phyloP scores from a whole-genome alignment of 805 yeast genomes.

The Starmerella ratchasimensis region DNA sequence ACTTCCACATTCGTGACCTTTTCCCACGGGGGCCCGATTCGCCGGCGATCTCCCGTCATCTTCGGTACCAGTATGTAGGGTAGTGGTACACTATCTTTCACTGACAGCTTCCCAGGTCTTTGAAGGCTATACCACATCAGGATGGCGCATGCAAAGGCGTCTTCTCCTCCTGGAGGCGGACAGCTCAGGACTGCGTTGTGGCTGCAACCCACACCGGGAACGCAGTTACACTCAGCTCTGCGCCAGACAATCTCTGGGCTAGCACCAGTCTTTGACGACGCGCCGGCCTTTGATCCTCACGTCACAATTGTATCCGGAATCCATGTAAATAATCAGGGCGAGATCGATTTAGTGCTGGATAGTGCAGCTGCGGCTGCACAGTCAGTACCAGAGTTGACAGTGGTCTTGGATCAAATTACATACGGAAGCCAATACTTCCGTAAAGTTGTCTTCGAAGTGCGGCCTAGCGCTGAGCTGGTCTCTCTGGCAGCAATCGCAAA shows the following conservation, averaged over 20 bases:
- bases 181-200: constrained; percentile 37
- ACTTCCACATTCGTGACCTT: too few relatives aligned
- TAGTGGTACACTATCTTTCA: too few relatives aligned
- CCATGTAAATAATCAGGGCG: constrained; percentile 36
- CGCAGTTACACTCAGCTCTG: constrained; percentile 43
- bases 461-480: constrained; percentile 34
- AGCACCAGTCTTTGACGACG: constrained; percentile 57
- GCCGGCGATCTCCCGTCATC: too few relatives aligned
- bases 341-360: constrained; percentile 44
- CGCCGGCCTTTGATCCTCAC: constrained; percentile 62
- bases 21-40: too few relatives aligned
- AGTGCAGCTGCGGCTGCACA: constrained; percentile 45
- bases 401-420: constrained; percentile 32
- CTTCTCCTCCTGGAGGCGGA: too few relatives aligned
- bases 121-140: too few relatives aligned
- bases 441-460: constrained; percentile 39
- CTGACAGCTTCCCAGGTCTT: too few relatives aligned
- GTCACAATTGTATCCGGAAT: constrained; percentile 59
- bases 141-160: neutral
- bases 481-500: constrained; percentile 35
- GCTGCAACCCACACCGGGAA: constrained; percentile 53
- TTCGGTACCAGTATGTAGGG: neutral
- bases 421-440: constrained; percentile 40
- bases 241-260: constrained; percentile 49
- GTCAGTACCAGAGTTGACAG: constrained; percentile 29